Base-by-base conservation (phyloP, 306 rosid genomes). In the Aeschynomene evenia region DNA sequence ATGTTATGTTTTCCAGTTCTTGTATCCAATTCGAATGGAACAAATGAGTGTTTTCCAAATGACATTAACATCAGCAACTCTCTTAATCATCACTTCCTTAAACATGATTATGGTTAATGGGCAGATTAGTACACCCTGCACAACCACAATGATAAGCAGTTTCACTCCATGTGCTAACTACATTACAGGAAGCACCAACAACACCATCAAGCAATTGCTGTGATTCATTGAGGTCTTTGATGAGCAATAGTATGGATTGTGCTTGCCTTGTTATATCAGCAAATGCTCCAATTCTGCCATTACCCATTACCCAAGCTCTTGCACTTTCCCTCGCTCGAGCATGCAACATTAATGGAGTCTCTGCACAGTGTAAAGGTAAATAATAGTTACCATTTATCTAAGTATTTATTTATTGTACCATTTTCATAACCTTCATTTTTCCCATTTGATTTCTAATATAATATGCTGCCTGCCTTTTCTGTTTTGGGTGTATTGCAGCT, bases 161-260 rank as follows among this genome's bases (percentile, higher is more conserved):
- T 78, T 94, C 85, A 86, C 96, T 36, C 97, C 96, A 29, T 94
- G 99, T 72, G 72, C 86, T 29, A 90, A 85, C n/a, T 66, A 29
- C 12, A 75, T 94, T 3, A 94, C 97, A 21, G 96, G 96, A 67
- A 90, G 98, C 61, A 85, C 68, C 72, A 78, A 66, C 40, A 24
- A 6, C 52, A 13, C 89, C 88, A 50, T 49, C 83, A 52, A n/a
- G 54, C 8, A 68, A 70, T 0, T 91, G 96, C 15, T 94, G 99
- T 75, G 66, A 62, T 33, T 36, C 96, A 4, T 46, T 91, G 1
- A 80, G 82, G 65, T 57, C 88, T 24, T 49, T 90, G 61, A 70
- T 68, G 70, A 72, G 39, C 50, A 73, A 74, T 1, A 73, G 70
- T 9, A 16, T 23, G 67, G 89, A 88, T 53, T 93, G 98, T 65